Evolutionary conservation across 1,284 basidiomycete genomes (phyloP).

Genomic region (Spongiforma sp.): DNA sequence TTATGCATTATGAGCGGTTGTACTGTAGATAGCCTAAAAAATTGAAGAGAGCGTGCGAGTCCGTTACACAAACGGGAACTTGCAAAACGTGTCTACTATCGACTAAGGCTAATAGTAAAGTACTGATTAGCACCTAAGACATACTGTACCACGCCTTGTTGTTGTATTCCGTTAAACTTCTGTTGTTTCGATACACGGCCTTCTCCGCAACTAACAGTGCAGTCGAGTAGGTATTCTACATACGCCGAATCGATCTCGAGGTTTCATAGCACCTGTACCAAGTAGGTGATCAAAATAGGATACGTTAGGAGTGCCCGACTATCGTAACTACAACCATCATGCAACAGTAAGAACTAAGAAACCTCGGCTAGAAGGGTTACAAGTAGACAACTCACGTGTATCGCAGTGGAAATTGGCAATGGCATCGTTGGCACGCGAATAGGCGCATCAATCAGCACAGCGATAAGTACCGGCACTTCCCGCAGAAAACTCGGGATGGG

Average conservation of each 20-base stretch:
- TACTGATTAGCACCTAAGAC: too few relatives aligned
- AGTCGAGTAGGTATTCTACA: conserved; percentile 40
- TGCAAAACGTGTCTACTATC: too few relatives aligned
- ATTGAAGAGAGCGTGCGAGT: too few relatives aligned
- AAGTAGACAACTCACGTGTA: conserved; percentile 26
- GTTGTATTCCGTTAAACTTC: too few relatives aligned
- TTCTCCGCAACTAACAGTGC: conserved; percentile 39
- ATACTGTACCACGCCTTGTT: too few relatives aligned
- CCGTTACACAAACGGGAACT: too few relatives aligned
- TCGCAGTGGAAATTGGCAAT: conserved; percentile 49
- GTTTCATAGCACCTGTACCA: conserved; percentile 36
- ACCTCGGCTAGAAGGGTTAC: not conserved
- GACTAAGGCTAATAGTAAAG: too few relatives aligned
- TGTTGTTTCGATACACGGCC: too few relatives aligned
- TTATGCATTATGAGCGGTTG: not conserved
- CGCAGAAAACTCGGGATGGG: conserved; percentile 55
- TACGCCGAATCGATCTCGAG: conserved; percentile 29
- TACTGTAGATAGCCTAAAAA: too few relatives aligned
- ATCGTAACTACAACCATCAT: conserved; percentile 43
- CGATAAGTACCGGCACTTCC: conserved; percentile 50
- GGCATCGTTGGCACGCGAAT: conserved; percentile 61
- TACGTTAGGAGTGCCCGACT: conserved; percentile 50
- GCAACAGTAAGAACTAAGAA: not conserved
- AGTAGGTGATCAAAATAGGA: conserved; percentile 9
- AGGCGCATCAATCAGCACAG: conserved; percentile 52